Evolutionary conservation across 1,139 yeast genomes (phyloP), one percentile per base, ranked within the genome.

Genomic region (Pichia sp.): DNA sequence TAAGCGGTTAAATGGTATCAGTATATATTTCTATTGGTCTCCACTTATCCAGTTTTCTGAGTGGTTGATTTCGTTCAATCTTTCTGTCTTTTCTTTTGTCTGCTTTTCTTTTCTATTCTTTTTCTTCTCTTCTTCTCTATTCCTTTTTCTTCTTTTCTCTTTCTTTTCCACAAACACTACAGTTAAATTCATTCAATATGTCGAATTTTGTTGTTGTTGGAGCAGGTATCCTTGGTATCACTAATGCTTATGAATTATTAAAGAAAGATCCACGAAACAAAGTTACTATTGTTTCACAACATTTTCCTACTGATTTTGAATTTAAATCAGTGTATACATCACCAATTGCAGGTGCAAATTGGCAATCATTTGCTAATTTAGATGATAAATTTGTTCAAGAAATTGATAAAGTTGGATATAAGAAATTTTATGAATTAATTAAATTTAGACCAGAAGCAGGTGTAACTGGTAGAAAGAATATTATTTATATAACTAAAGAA

Each of bases 341-440:
- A 0, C 76, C 81, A 6, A 78, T 84, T 80, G 91, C 91, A 0
- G 93, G 93, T 4, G 93, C 91, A 2, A 88, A 83, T 60, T 82
- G 76, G 76, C 66, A 64, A 33, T 68, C 74, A 5, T 69, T 70
- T 56, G 74, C 74, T 1, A 43, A 46, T 2, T 43, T 50, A 1
- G 62, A 62, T 5, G 72, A 70, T 30, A 42, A 37, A 2, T 49
- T 40, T 14, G 57, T 65, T 36, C 72, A 70, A 48, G 50, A 55
- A n/a, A 53, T 56, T 40, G 82, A 76, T 50, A 52, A 52, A 15
- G 55, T 62, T 7, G 71, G 70, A 0, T 76, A 75, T 50, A 47
- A 47, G 14, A 63, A 61, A 47, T 65, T 75, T 30, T 48, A 62
- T 41, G 58, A 64, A 2, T 59, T 76, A 35, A 72, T 75, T 1